A percentile compares a stretch with the other conserved stretches of the same genome.
Evolutionary conservation across 768 basidiomycete species (phyloP).

Genomic region (Steccherinum ochraceum): DNA sequence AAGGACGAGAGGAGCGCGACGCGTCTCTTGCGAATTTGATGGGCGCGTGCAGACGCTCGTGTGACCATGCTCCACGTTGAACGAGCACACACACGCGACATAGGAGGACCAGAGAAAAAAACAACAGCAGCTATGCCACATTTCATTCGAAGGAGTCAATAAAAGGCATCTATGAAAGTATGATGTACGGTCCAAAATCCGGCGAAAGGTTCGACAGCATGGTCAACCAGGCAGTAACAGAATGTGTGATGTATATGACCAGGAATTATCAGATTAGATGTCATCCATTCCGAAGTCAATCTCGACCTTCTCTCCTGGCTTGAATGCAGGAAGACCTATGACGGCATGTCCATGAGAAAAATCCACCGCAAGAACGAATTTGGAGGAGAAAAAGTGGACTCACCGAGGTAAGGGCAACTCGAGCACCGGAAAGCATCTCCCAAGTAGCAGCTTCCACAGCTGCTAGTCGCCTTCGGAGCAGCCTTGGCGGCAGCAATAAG

Average conservation of each 20-base stretch:
- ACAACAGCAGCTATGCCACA: too few relatives aligned
- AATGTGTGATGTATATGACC: background rate
- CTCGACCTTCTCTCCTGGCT: constrained; percentile 97
- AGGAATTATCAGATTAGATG: constrained; percentile 40
- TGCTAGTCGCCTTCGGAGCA: constrained; percentile 86
- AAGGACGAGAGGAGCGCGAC: too few relatives aligned
- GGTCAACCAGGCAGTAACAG: background rate
- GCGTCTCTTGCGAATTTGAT: background rate
- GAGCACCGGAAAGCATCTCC: constrained; percentile 98
- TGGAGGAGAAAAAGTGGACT: constrained; percentile 33
- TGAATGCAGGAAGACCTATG: constrained; percentile 94
- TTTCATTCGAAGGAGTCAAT: background rate
- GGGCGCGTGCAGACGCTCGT: background rate
- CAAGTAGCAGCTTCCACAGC: constrained; percentile 95
- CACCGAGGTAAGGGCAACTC: constrained; percentile 93
- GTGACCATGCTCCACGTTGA: too few relatives aligned
- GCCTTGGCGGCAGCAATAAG: constrained; percentile 59
- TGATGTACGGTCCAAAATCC: background rate
- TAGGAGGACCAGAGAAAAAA: background rate
- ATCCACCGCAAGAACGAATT: background rate
- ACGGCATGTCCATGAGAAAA: constrained; percentile 6
- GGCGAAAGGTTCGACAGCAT: background rate
- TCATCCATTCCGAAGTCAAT: constrained; percentile 88
- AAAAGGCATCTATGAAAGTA: background rate
- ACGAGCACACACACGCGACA: background rate